These are phyloP conservation scores for Breviolum minutum DNA, from an alignment of 73 alveolate species.

Conservation along the genomic window DNA sequence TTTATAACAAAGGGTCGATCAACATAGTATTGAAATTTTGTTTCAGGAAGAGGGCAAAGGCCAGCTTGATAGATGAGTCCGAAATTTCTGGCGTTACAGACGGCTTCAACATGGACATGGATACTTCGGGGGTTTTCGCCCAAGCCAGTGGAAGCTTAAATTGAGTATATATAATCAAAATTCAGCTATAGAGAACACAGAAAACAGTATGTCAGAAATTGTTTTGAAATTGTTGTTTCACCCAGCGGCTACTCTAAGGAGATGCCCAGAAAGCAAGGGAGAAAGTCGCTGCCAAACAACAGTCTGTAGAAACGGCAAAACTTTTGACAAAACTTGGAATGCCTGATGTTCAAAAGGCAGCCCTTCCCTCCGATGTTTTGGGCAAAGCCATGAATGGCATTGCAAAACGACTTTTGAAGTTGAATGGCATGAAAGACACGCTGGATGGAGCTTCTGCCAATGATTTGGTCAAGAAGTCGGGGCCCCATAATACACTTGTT, in stretches of 20 bases:
- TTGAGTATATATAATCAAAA: too few species aligned
- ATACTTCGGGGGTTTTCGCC: neutral
- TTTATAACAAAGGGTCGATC: too few species aligned
- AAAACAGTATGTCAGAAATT: too few species aligned
- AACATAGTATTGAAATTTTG: neutral
- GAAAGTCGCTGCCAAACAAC: too few species aligned
- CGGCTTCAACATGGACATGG: neutral
- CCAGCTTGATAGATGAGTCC: neutral
- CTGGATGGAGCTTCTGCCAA: neutral
- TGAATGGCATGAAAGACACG: neutral
- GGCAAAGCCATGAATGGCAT: neutral
- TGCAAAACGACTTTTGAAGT: neutral
- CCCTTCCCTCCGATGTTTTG: neutral
- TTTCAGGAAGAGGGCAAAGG: neutral
- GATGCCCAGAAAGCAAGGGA: too few species aligned
- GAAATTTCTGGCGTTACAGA: neutral
- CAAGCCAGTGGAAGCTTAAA: neutral
- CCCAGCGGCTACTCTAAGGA: too few species aligned
- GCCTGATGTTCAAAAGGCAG: neutral
- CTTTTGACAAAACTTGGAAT: neutral
- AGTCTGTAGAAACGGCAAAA: neutral
- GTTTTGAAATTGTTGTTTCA: too few species aligned
- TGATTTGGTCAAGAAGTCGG: neutral
- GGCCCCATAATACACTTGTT: too few species aligned
- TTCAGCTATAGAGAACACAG: too few species aligned